phyloP scores from a whole-genome alignment of 2,329 filamentous ascomycete species.

The Penicillium polonicum region DNA sequence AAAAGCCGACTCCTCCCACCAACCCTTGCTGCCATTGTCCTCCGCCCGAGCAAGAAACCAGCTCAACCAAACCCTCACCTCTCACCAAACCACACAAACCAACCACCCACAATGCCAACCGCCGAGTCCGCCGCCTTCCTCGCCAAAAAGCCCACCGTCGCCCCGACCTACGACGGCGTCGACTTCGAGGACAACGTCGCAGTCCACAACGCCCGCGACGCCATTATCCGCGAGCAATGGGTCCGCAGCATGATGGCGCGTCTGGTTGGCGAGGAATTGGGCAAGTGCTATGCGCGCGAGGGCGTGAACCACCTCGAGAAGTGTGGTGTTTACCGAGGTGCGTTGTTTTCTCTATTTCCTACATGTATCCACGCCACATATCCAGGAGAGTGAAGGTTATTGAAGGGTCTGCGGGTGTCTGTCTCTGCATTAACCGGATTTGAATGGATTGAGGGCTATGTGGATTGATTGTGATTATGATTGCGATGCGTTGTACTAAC shows the following conservation, averaged over 20 bases:
- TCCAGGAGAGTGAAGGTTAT: background rate
- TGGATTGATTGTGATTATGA: background rate
- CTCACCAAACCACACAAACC: background rate
- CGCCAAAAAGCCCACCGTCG: constrained; percentile 63
- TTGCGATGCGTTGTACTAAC: background rate
- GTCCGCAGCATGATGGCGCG: constrained; percentile 68
- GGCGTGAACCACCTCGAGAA: constrained; percentile 68
- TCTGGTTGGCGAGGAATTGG: constrained; percentile 64
- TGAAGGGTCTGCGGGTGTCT: background rate
- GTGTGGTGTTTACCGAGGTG: constrained; percentile 65
- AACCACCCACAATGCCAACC: constrained; percentile 56
- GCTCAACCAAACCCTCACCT: background rate
- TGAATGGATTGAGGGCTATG: background rate
- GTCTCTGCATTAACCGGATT: background rate
- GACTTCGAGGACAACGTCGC: constrained; percentile 65
- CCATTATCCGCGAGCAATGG: constrained; percentile 67
- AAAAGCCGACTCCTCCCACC: constrained; percentile 6
- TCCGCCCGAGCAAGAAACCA: background rate
- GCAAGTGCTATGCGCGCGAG: constrained; percentile 65
- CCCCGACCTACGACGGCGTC: constrained; percentile 65
- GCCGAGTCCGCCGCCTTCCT: constrained; percentile 64
- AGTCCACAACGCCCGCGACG: constrained; percentile 63
- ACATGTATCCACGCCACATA: background rate
- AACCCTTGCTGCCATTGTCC: constrained; percentile 7
- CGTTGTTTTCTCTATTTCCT: constrained; percentile 27